Conservation (phyloP, 805 yeast species). For the Danielozyma ontarioensis region DNA sequence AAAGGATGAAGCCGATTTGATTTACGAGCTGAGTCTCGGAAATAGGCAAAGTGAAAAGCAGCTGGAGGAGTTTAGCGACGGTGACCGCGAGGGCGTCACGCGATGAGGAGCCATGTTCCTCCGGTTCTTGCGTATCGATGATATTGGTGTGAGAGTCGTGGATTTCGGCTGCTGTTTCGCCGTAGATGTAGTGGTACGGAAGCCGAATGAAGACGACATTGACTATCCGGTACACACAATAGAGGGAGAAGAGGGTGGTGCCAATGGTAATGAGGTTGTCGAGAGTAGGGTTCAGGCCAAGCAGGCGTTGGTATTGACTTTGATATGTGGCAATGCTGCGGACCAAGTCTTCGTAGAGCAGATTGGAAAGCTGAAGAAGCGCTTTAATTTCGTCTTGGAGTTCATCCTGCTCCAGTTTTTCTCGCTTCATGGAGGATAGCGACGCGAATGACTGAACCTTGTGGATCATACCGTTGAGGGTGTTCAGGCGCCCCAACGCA, state of each 20-base stretch:
- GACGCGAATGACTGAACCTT: conserved; percentile 39
- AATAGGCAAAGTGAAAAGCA: conserved; percentile 20
- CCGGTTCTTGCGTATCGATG: conserved; percentile 2
- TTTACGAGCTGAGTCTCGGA: conserved; percentile 39
- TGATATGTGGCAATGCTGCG: conserved; percentile 12
- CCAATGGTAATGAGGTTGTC: conserved; percentile 8
- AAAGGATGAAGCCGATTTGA: conserved; percentile 46
- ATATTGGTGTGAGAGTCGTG: conserved; percentile 5
- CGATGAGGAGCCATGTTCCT: conserved; percentile 7
- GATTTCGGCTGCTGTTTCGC: conserved; percentile 3
- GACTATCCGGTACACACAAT: conserved; percentile 45
- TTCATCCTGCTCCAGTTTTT: conserved; percentile 24
- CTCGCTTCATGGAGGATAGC: conserved; percentile 13
- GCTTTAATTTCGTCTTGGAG: conserved; percentile 36
- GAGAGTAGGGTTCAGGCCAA: neutral
- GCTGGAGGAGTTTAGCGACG: conserved; percentile 34
- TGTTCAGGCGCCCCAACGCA: conserved; percentile 7
- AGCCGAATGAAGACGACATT: conserved; percentile 37
- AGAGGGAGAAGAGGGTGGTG: conserved; percentile 33
- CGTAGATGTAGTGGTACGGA: conserved; percentile 22
- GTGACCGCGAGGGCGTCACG: conserved; percentile 48
- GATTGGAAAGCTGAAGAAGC: conserved; percentile 23
- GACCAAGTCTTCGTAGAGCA: conserved; percentile 26
- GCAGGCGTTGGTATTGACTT: conserved; percentile 6
- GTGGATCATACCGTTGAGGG: conserved; percentile 27